Evolutionary conservation across 148 eudicot genomes (phyloP).

Genomic region (Rhododendron griersonianum): DNA sequence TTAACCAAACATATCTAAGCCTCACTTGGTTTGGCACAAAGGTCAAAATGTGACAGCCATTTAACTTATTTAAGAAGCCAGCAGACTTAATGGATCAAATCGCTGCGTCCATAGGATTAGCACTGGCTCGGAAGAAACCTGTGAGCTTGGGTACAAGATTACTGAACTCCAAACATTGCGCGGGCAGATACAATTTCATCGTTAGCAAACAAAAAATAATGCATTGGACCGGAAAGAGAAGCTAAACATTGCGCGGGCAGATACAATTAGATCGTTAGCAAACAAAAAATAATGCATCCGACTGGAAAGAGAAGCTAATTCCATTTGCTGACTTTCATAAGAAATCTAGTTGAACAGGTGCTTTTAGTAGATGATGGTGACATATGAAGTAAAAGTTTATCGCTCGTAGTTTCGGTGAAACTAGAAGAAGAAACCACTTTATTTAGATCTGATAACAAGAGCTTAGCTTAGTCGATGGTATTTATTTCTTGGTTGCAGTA

Average conservation of each 20-base stretch:
- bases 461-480: background rate
- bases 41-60: background rate
- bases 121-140: background rate
- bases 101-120: background rate
- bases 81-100: background rate
- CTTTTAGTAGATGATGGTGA: background rate
- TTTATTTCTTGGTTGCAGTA: background rate
- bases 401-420: background rate
- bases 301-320: background rate
- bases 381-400: background rate
- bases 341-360: background rate
- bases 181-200: background rate
- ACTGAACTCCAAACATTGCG: background rate
- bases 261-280: background rate
- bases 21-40: background rate
- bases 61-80: background rate
- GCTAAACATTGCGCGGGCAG: background rate
- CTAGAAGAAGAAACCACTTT: background rate
- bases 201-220: background rate
- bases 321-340: background rate
- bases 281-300: background rate
- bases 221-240: background rate
- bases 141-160: background rate
- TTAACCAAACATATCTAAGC: background rate
- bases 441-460: background rate